These are phyloP conservation scores for Nemania diffusa DNA, from an alignment of 2,329 filamentous ascomycete genomes.

Conservation along the genomic window DNA sequence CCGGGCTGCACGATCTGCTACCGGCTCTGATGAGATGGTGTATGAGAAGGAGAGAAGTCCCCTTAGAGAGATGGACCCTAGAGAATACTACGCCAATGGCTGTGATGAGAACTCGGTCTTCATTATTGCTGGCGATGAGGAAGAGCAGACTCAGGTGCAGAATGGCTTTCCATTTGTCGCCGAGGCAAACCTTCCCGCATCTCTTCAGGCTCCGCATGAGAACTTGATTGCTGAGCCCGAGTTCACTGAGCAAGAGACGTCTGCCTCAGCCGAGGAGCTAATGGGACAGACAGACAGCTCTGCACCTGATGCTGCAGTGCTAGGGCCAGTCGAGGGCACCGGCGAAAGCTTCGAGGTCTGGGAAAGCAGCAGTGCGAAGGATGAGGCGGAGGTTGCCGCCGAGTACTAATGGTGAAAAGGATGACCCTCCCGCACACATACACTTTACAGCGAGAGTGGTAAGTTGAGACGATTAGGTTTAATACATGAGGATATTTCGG, in stretches of 20 bases:
- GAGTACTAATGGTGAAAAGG: conserved; percentile 41
- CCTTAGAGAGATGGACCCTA: conserved; percentile 72
- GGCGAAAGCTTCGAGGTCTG: conserved; percentile 74
- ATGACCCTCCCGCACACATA: not conserved
- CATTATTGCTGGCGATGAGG: conserved; percentile 70
- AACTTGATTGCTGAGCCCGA: not conserved
- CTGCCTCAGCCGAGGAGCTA: conserved; percentile 51
- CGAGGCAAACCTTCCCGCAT: conserved; percentile 45
- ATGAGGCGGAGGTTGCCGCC: conserved; percentile 57
- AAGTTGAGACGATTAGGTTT: not conserved
- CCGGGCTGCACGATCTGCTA: conserved; percentile 48
- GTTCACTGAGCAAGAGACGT: conserved; percentile 32
- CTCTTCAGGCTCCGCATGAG: not conserved
- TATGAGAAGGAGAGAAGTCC: conserved; percentile 73
- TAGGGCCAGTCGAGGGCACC: conserved; percentile 67
- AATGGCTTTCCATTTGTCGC: conserved; percentile 44
- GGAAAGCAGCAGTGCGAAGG: conserved; percentile 75
- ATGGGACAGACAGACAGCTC: conserved; percentile 52
- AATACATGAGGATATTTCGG: conserved; percentile 31
- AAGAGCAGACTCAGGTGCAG: conserved; percentile 50
- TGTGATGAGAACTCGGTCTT: conserved; percentile 71
- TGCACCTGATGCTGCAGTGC: conserved; percentile 57
- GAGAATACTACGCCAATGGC: conserved; percentile 74
- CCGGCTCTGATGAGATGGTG: conserved; percentile 62
- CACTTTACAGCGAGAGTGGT: not conserved